phyloP scores from a whole-genome alignment of 73 alveolate genomes.

The Paramecium caudatum region DNA sequence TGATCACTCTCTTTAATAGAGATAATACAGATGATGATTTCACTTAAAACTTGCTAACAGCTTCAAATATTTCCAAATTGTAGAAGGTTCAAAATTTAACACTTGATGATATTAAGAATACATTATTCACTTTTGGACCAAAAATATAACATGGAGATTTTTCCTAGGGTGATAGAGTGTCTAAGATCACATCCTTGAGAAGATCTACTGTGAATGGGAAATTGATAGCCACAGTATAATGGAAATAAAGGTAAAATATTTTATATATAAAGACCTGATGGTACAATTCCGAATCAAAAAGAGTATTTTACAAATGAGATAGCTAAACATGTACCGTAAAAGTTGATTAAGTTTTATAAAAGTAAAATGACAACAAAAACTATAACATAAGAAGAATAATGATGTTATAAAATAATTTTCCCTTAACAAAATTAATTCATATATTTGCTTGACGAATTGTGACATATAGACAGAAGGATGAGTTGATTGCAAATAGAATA shows the following conservation, averaged over 20 bases:
- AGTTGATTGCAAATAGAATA: conserved; percentile 27
- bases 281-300: conserved; percentile 13
- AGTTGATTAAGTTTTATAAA: not conserved
- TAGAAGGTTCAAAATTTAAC: not conserved
- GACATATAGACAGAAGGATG: not conserved
- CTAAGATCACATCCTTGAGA: not conserved
- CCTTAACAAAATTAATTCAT: too few species aligned
- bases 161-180: not conserved
- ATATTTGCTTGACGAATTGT: too few species aligned
- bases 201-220: not conserved
- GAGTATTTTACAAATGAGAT: conserved; percentile 26
- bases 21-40: conserved; percentile 7
- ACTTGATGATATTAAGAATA: not conserved
- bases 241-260: not conserved
- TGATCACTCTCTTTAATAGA: not conserved
- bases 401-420: too few species aligned
- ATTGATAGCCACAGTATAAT: not conserved
- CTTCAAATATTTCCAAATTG: not conserved
- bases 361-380: conserved; percentile 26
- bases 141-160: conserved; percentile 3
- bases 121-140: conserved; percentile 3
- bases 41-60: not conserved
- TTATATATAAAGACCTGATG: not conserved
- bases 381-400: too few species aligned
- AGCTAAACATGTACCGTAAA: conserved; percentile 16